Evolutionary conservation across 225 moss, liverwort and hornwort species (phyloP).

Genomic region (Antitrichia curtipendula): DNA sequence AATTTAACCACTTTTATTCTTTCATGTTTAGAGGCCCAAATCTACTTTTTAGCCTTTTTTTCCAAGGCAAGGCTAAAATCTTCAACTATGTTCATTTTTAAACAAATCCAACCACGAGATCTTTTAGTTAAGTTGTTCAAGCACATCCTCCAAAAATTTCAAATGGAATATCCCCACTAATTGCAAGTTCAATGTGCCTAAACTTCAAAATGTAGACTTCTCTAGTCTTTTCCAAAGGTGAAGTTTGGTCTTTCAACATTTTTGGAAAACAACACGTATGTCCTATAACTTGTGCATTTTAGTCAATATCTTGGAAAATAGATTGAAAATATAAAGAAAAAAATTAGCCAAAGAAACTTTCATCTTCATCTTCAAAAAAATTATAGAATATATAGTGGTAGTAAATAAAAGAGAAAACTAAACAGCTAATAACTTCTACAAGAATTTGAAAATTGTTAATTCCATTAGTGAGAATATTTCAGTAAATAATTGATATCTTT

Average conservation of each 20-base stretch:
- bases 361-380: neutral
- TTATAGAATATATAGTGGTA: neutral
- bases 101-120: neutral
- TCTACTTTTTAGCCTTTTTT: too few species aligned
- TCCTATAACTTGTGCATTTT: neutral
- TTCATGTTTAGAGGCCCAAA: too few species aligned
- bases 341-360: too few species aligned
- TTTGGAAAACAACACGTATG: neutral
- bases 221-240: neutral
- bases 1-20: too few species aligned
- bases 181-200: neutral
- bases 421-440: neutral
- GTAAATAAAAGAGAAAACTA: neutral
- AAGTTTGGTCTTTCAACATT: neutral
- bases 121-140: rapidly evolving
- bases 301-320: too few species aligned
- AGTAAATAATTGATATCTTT: neutral
- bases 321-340: neutral
- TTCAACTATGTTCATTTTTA: neutral
- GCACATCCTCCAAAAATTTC: rapidly evolving
- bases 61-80: too few species aligned
- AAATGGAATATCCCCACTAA: neutral
- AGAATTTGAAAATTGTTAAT: neutral
- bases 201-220: neutral
- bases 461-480: too few species aligned